Evolutionary conservation across 352 stramenopile genomes (phyloP), one percentile per base, ranked within the genome.

Genomic region (Peronospora belbahrii): DNA sequence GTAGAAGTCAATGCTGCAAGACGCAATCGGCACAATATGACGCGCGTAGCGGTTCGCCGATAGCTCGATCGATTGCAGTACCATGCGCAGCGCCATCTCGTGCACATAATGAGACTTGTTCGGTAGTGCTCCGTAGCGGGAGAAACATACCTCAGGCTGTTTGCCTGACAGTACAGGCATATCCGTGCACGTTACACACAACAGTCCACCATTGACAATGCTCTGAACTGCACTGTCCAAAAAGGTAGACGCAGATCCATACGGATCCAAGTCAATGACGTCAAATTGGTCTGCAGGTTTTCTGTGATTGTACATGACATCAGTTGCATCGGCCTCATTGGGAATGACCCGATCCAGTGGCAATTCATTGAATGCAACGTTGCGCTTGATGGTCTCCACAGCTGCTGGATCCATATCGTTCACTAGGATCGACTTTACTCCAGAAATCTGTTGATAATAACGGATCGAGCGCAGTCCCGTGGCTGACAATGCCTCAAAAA

Each of bases 171-270:
- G 71, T 47, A 95, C 86, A 4, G 83, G 90, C 92, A 99, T 98
- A 53, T 99, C 97, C 2, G 97, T 99, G 67, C 95, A 99, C 4
- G 97, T 99, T n/a, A 99, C 83, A 62, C 94, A 98, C 23, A 99
- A 65, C 31, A 99, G 66, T 28, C 97, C 97, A 40, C 97, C 97
- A 62, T 97, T 92, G 24, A 72, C 59, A 3, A 99, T 81, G 33
- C 83, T 85, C 62, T 78, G 96, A 17, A 99, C 88, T 0, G 96
- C 95, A 6, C 84, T 84, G 68, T 99, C 97, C 27, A 99, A 65
- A 69, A 99, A 99, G 23, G 97, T 97, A 17, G 95, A 96, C 11
- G 96, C 94, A 13, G 89, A 97, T 24, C 97, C 97, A 63, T 99
- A 99, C 28, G 97, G 97, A 68, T 99, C 97, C 19, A 99, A 66